Evolutionary conservation across 495 filamentous ascomycete genomes (phyloP).

Genomic region (Xylaria palmicola): DNA sequence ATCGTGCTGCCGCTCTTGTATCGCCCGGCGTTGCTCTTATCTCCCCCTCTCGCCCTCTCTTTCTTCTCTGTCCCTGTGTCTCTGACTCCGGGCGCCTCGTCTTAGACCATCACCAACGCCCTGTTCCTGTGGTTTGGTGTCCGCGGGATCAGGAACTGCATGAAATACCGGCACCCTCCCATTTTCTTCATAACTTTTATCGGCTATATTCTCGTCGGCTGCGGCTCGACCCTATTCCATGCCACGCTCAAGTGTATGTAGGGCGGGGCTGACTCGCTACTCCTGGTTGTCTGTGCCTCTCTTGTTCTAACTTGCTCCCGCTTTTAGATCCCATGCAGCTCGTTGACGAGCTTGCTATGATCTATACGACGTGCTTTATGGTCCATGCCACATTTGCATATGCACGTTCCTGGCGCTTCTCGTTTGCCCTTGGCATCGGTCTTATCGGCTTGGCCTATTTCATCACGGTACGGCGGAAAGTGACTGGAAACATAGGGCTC

Average conservation of each 20-base stretch:
- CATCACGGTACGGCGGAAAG: slow-evolving; percentile 59
- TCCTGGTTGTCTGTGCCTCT: not conserved
- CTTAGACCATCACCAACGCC: slow-evolving; percentile 77
- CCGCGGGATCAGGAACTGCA: slow-evolving; percentile 70
- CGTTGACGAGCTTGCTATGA: slow-evolving; percentile 95
- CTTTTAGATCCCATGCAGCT: slow-evolving; percentile 93
- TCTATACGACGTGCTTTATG: slow-evolving; percentile 96
- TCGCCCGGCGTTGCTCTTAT: not conserved
- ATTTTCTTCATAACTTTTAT: slow-evolving; percentile 70
- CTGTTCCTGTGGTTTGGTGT: slow-evolving; percentile 72
- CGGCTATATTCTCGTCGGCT: slow-evolving; percentile 78
- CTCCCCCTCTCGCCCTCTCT: not conserved
- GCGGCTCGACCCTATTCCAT: slow-evolving; percentile 81
- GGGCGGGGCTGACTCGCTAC: slow-evolving; percentile 10
- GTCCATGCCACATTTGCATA: slow-evolving; percentile 82
- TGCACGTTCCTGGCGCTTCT: slow-evolving; percentile 54
- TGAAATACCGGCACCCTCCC: slow-evolving; percentile 65
- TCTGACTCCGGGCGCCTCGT: slow-evolving; percentile 44
- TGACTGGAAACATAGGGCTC: not conserved
- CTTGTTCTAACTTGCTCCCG: not conserved
- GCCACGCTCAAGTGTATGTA: slow-evolving; percentile 73
- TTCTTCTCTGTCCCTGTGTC: not conserved
- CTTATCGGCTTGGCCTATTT: slow-evolving; percentile 66
- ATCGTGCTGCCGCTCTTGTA: not conserved
- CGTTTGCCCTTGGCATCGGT: slow-evolving; percentile 57